Percentiles rank a stretch among this genome's conserved stretches.
phyloP scores from a whole-genome alignment of 495 filamentous ascomycete genomes.

The Chaetomidium leptoderma region DNA sequence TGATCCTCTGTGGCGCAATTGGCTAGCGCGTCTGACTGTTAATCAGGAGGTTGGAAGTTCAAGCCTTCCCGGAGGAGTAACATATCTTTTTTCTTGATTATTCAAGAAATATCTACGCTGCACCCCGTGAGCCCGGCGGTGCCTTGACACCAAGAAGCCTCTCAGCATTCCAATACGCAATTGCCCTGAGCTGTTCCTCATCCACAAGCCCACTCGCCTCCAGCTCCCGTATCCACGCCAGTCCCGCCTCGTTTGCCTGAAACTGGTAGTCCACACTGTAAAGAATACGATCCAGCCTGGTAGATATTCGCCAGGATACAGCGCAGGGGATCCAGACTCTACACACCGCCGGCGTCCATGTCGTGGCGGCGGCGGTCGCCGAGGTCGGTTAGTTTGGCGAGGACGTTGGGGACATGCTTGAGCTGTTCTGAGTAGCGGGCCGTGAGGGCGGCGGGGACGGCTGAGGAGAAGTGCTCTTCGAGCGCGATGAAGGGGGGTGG shows the following conservation, averaged over 20 bases:
- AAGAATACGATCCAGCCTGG: slow-evolving; percentile 49
- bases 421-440: slow-evolving; percentile 30
- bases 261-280: slow-evolving; percentile 62
- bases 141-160: slow-evolving; percentile 40
- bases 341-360: too few species aligned
- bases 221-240: slow-evolving; percentile 47
- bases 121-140: background rate
- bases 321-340: too few species aligned
- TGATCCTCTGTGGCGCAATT: slow-evolving; percentile 20
- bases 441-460: slow-evolving; percentile 23
- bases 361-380: slow-evolving; percentile 44
- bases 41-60: slow-evolving; percentile 24
- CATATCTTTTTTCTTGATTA: background rate
- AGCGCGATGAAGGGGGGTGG: slow-evolving; percentile 49
- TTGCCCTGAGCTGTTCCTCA: slow-evolving; percentile 48
- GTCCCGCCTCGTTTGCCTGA: slow-evolving; percentile 40
- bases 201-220: slow-evolving; percentile 48
- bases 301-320: slow-evolving; percentile 48
- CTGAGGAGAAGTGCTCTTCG: slow-evolving; percentile 57
- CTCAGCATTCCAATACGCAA: slow-evolving; percentile 55
- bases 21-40: slow-evolving; percentile 19
- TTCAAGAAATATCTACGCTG: too few species aligned
- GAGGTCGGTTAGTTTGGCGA: slow-evolving; percentile 37
- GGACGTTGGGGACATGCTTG: slow-evolving; percentile 24
- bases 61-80: slow-evolving; percentile 18